These are phyloP conservation scores for Fusarium poae DNA, from an alignment of 2,329 filamentous ascomycete species.

Conservation along the genomic window DNA sequence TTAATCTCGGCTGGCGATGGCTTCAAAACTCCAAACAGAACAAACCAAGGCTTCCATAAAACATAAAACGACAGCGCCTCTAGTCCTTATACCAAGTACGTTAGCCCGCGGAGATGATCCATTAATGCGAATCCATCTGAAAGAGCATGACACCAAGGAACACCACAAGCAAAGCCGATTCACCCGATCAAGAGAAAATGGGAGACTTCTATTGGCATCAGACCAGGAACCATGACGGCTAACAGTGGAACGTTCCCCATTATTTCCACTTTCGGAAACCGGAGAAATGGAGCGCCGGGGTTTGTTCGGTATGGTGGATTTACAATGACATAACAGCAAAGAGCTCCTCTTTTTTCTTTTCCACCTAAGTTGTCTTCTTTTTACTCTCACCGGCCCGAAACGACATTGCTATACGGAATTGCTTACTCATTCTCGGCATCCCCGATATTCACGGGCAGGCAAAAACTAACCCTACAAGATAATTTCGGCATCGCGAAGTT, in stretches of 20 bases:
- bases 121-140: neutral
- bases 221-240: slow-evolving; percentile 21
- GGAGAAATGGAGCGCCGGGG: slow-evolving; percentile 25
- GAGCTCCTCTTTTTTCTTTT: neutral
- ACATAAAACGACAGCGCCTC: neutral
- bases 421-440: neutral
- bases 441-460: neutral
- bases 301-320: slow-evolving; percentile 29
- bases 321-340: slow-evolving; percentile 27
- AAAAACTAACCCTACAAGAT: neutral
- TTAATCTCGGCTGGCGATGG: slow-evolving; percentile 3
- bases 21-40: slow-evolving; percentile 11
- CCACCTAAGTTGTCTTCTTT: neutral
- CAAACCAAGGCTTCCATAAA: neutral
- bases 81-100: slow-evolving; percentile 15
- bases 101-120: slow-evolving; percentile 48
- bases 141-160: neutral
- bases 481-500: slow-evolving; percentile 11
- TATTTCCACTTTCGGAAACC: slow-evolving; percentile 13
- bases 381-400: neutral
- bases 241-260: slow-evolving; percentile 27
- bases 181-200: neutral
- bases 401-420: neutral
- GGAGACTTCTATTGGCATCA: slow-evolving; percentile 42
- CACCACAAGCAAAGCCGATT: slow-evolving; percentile 1